Base-by-base conservation (phyloP, 192 early-diverging fungal species). In the Backusella tarrabulga region DNA sequence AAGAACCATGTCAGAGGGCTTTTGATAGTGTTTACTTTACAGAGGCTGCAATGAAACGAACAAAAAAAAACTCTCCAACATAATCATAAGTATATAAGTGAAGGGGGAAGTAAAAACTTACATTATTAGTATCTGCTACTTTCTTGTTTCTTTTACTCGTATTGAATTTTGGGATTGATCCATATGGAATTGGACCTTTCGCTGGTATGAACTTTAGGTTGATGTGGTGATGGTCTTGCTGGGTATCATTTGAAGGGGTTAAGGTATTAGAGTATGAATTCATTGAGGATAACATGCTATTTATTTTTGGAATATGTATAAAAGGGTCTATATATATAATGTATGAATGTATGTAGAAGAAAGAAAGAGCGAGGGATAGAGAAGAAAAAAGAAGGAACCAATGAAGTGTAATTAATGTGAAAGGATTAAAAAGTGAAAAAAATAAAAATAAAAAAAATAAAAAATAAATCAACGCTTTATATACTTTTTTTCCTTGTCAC, bases 141-240 rank as follows among this genome's bases (percentile, higher is more conserved):
- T 41, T 72, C 2, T 19, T 44, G 34, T 1, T 34, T 68, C 34
- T 68, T 68, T 36, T 35, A 3, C 14, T 36, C 35, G 21, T 34
- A 63, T 26, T 63, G 56, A 63, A 21, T 19, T 72, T 72, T 15
- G 71, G 71, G 8, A 72, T 72, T 17, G 71, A 29, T 72, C 71
- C 71, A 72, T 72, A 72, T 50, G 71, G 71, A 2, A 50, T 44
- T 32, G 71, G 41, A 26, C 56, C 56, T 63, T 63, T 63, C 2
- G n/a, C 9, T 63, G 56, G 12, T 29, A 63, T 63, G 11, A 63
- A 63, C 2, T 63, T 56, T 56, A 8, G n/a, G 11, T 56, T 63
- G 56, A 3, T 63, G 54, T 56, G 54, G 8, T 21, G 19, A 63
- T 63, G 7, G 56, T 4, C 26, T 63, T 63, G 23, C n/a, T 29